phyloP scores from a whole-genome alignment of 73 alveolate genomes.

The Tetrahymena malaccensis region DNA sequence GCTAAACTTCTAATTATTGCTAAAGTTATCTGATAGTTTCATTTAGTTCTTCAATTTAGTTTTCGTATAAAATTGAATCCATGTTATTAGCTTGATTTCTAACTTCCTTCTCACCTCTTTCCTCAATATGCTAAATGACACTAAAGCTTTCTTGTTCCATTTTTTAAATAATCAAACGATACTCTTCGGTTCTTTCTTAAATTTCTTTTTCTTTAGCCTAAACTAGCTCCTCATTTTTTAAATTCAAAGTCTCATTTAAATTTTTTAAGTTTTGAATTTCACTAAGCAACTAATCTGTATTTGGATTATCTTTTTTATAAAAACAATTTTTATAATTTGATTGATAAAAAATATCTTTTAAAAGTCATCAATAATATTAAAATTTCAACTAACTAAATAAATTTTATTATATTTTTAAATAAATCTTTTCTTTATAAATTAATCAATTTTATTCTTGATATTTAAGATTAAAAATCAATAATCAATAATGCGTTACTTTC shows the following conservation, averaged over 20 bases:
- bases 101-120: neutral
- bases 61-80: neutral
- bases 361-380: too few species aligned
- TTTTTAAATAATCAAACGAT: neutral
- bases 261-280: neutral
- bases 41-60: neutral
- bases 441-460: too few species aligned
- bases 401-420: too few species aligned
- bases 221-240: neutral
- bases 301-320: neutral
- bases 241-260: neutral
- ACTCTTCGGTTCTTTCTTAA: neutral
- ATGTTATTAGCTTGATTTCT: neutral
- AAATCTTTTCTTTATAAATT: too few species aligned
- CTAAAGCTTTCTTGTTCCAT: neutral
- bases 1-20: neutral
- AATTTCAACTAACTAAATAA: too few species aligned
- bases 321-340: neutral
- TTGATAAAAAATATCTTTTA: too few species aligned
- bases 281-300: neutral
- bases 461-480: too few species aligned
- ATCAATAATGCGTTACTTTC: neutral
- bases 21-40: neutral
- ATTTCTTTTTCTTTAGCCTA: neutral
- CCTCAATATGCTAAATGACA: neutral